Percentiles rank a stretch among this genome's conserved stretches.
Conservation (phyloP, 179 eudicot genomes). For the Beta macrorhiza region DNA sequence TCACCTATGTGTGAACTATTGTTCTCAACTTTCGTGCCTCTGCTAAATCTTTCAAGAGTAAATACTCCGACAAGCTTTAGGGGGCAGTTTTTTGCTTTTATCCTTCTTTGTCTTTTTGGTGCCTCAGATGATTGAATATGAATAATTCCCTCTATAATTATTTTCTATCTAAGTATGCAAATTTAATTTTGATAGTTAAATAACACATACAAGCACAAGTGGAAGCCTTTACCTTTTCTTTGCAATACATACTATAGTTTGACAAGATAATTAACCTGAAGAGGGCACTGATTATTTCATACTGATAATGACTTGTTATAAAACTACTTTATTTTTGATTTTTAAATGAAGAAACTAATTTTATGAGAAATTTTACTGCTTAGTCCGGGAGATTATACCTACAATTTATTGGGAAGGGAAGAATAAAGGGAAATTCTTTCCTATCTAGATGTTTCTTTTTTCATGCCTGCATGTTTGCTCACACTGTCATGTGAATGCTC, state of each 20-base stretch:
- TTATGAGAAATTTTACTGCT: not conserved
- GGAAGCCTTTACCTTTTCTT: not conserved
- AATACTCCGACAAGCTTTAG: not conserved
- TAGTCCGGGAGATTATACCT: not conserved
- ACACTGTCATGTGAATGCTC: constrained; percentile 5
- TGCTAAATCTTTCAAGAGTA: not conserved
- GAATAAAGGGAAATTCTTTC: not conserved
- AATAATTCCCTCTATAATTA: not conserved
- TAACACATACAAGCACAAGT: not conserved
- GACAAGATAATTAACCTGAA: not conserved
- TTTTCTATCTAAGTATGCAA: not conserved
- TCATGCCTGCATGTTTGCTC: constrained; percentile 9
- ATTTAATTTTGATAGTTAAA: not conserved
- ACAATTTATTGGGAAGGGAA: not conserved
- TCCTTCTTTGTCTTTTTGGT: not conserved
- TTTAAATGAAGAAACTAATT: not conserved
- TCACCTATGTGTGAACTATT: not conserved
- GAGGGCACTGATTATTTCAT: not conserved
- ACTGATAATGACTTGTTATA: not conserved
- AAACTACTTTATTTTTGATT: not conserved
- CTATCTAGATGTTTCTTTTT: constrained; percentile 4
- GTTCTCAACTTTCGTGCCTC: not conserved
- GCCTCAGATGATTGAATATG: not conserved
- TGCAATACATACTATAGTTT: not conserved
- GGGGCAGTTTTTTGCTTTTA: not conserved